A percentile compares a stretch with the other conserved stretches of the same genome.
Evolutionary conservation across 2,329 filamentous ascomycete species (phyloP).

Genomic region (Sclerotinia subarctica): DNA sequence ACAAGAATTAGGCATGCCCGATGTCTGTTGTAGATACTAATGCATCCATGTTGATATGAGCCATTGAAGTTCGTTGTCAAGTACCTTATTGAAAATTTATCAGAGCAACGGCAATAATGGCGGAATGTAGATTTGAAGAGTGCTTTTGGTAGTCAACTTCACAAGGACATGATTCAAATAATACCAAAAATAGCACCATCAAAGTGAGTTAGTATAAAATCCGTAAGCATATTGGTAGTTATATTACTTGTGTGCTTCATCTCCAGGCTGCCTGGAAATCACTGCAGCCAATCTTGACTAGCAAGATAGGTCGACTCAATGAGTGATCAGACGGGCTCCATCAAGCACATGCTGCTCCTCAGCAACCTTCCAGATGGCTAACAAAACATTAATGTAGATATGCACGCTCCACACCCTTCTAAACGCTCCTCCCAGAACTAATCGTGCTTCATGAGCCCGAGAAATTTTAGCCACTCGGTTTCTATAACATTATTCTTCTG

Average conservation of each 20-base stretch:
- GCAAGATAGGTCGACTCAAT: no score
- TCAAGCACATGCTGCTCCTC: neutral
- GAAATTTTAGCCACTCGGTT: no score
- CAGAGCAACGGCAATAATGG: no score
- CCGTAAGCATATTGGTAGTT: neutral
- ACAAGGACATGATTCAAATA: no score
- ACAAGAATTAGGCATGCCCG: fast-evolving
- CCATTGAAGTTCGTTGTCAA: neutral
- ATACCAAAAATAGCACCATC: no score
- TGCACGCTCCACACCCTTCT: neutral
- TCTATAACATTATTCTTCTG: neutral
- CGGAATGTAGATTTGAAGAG: neutral
- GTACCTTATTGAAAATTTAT: neutral
- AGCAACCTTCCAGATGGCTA: neutral
- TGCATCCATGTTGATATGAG: neutral
- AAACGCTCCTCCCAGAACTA: neutral
- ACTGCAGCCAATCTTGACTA: neutral
- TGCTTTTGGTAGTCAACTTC: no score
- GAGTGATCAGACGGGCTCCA: neutral
- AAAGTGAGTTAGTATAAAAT: no score
- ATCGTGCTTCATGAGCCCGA: neutral
- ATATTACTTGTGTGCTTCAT: neutral
- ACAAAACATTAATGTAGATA: neutral
- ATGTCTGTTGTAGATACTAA: neutral
- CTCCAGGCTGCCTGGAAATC: no score